A percentile compares a stretch with the other conserved stretches of the same genome.
phyloP scores from a whole-genome alignment of 768 basidiomycete species.

The Lactarius deliciosus region DNA sequence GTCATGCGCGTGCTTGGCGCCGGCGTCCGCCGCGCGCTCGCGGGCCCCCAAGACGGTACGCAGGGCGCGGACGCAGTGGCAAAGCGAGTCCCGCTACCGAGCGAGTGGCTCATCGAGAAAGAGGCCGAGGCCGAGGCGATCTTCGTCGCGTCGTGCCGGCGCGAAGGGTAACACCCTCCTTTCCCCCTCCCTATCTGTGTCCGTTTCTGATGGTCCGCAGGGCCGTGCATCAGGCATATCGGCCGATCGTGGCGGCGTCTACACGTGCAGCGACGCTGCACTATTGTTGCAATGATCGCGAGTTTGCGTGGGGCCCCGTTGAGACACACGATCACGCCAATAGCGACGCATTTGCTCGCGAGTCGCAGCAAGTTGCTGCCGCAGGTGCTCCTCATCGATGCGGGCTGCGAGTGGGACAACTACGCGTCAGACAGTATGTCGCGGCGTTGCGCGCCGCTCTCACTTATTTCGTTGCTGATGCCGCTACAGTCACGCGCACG shows the following conservation, averaged over 20 bases:
- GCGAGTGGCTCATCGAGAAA: constrained; percentile 87
- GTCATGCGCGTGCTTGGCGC: constrained; percentile 89
- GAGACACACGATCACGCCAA: constrained; percentile 55
- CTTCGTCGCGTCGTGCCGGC: constrained; percentile 85
- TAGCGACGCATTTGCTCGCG: constrained; percentile 45
- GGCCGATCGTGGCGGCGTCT: constrained; percentile 89
- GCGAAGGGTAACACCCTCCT: constrained; percentile 64
- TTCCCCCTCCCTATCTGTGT: constrained; percentile 2
- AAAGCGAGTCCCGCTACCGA: constrained; percentile 54
- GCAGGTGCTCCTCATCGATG: constrained; percentile 87
- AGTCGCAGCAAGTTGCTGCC: constrained; percentile 49
- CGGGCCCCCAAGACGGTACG: constrained; percentile 33
- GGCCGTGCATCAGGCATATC: constrained; percentile 83
- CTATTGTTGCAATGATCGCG: constrained; percentile 91
- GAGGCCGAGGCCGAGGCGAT: constrained; percentile 94
- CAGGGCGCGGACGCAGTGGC: constrained; percentile 36
- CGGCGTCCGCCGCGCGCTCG: constrained; percentile 49
- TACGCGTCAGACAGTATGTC: constrained; percentile 63
- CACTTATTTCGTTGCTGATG: constrained; percentile 34
- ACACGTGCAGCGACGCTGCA: constrained; percentile 87
- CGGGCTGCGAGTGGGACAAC: constrained; percentile 85
- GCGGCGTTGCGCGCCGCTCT: neutral
- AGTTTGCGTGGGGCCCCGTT: constrained; percentile 83
- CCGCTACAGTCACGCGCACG: constrained; percentile 54
- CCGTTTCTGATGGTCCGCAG: constrained; percentile 40